A percentile compares a stretch with the other conserved stretches of the same genome.
phyloP scores from a whole-genome alignment of 2,329 filamentous ascomycete species.

The Colletotrichum sp. region DNA sequence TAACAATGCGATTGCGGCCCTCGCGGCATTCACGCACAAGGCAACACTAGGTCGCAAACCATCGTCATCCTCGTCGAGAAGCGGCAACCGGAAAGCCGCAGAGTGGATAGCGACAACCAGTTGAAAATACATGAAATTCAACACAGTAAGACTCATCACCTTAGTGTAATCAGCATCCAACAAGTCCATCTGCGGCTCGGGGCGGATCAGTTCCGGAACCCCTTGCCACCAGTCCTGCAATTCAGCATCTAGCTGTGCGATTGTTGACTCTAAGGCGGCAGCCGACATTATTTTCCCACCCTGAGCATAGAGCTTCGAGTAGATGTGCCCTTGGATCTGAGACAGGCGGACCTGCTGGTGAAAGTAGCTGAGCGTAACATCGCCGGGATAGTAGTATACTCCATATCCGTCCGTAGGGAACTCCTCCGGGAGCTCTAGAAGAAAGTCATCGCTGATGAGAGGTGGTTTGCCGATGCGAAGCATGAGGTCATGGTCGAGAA shows the following conservation, averaged over 20 bases:
- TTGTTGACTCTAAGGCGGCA: conserved; percentile 4
- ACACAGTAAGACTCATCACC: background rate
- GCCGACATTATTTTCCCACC: background rate
- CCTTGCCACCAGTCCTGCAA: conserved; percentile 6
- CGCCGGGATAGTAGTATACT: conserved; percentile 6
- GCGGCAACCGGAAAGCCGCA: background rate
- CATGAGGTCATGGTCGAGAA: conserved; percentile 7
- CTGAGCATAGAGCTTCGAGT: background rate
- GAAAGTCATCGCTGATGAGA: conserved; percentile 12
- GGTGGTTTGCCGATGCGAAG: conserved; percentile 14
- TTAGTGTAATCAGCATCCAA: conserved; percentile 7
- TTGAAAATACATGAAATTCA: conserved; percentile 17
- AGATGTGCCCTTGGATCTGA: background rate
- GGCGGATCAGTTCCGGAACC: conserved; percentile 9
- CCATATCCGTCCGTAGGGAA: background rate
- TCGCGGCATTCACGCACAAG: background rate
- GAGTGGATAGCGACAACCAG: conserved; percentile 14
- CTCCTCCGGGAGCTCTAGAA: conserved; percentile 11
- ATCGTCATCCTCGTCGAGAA: conserved; percentile 3
- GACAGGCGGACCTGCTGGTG: conserved; percentile 12
- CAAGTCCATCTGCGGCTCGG: background rate
- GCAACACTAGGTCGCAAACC: background rate
- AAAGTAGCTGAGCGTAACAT: conserved; percentile 8
- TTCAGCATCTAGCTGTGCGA: background rate
- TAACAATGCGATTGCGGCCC: conserved; percentile 3